phyloP scores from a whole-genome alignment of 176 grass and related monocot genomes.

The Juncus inflexus region DNA sequence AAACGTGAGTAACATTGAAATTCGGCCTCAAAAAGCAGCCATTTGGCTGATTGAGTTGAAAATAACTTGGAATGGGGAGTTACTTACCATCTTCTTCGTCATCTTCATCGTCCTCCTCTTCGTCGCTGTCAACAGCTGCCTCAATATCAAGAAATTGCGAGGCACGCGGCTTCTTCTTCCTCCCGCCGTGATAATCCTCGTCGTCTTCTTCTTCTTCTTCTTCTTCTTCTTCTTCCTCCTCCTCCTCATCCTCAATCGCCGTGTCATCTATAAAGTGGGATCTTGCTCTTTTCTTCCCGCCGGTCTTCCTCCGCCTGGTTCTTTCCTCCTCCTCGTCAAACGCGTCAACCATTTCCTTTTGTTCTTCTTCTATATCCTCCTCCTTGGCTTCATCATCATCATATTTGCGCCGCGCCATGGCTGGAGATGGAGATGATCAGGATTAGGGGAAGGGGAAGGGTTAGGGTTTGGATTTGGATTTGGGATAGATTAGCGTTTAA shows the following conservation, averaged over 20 bases:
- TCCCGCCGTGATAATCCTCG: conserved; percentile 37
- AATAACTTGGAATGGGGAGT: not conserved
- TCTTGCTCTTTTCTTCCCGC: conserved; percentile 51
- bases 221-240: conserved; percentile 69
- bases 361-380: conserved; percentile 54
- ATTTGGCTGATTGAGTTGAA: not conserved
- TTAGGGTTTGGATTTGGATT: conserved; percentile 42
- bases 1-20: conserved; percentile 27
- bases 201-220: conserved; percentile 38
- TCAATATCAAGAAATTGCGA: conserved; percentile 83
- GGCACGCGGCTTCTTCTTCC: conserved; percentile 36
- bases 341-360: conserved; percentile 46
- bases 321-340: conserved; percentile 48
- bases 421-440: no score
- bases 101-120: conserved; percentile 89
- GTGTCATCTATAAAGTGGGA: conserved; percentile 85
- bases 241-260: conserved; percentile 81
- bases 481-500: no score
- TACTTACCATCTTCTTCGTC: conserved; percentile 81
- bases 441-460: not conserved
- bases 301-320: conserved; percentile 53
- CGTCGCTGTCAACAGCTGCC: conserved; percentile 81
- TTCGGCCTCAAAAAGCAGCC: no score
- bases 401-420: conserved; percentile 61
- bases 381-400: conserved; percentile 60